Evolutionary conservation across 768 basidiomycete genomes (phyloP), one percentile per base, ranked within the genome.

Genomic region (Pholiota conissans): DNA sequence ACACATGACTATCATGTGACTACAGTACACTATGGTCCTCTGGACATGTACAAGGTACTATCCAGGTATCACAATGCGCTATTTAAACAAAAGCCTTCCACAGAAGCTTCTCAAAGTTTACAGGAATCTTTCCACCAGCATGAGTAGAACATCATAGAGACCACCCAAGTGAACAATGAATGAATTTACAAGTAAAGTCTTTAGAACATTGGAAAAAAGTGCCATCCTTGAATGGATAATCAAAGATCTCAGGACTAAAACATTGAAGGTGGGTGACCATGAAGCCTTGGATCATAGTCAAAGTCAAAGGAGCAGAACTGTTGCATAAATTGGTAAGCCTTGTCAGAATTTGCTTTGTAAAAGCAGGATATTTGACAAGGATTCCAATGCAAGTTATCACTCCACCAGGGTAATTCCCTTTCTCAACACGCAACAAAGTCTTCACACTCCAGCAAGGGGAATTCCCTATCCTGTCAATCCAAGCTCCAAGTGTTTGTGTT

Each of bases 71-170:
- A 1, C 51, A 28, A n/a, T 64, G 58, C 1, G 68, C 71, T 30
- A 65, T 55, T 1, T 68, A 59, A 1, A 75, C 24, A 46, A 63
- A 58, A 0, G 69, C 55, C 0, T 60, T 35, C 1, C 52, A 28
- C 7, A 61, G 60, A 3, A 63, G 20, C 0, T 70, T 62, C 16
- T 70, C 63, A n/a, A 57, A 57, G 53, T 78, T 61, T 0, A 2
- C 49, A 1, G 76, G 76, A 4, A 72, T 20, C 49, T 78, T 78
- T 37, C 74, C 70, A 0, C 68, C 74, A 1, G 74, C 74, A 20
- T 65, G 55, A 8, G 74, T 77, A 16, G 65, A 63, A 2, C 56
- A 37, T 2, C 70, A 66, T 27, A 61, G 8, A 3, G 61, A 63
- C 71, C 71, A 74, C 1, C 53, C 55, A 5, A 52, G 35, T 1